phyloP scores from a whole-genome alignment of 805 yeast species.

The Brettanomyces sp. region DNA sequence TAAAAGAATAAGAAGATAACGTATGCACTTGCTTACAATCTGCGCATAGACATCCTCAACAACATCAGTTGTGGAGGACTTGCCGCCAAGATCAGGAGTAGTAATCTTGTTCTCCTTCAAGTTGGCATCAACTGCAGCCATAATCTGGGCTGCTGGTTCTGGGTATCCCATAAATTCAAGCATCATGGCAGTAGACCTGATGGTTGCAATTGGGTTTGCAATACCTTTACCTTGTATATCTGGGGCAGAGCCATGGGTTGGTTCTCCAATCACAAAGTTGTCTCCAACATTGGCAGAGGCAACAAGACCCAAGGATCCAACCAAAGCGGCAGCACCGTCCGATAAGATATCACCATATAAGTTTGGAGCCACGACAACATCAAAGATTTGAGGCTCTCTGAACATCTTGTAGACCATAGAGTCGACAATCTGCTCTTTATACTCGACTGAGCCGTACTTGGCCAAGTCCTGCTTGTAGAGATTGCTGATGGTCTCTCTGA shows the following conservation, averaged over 20 bases:
- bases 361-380: slow-evolving; percentile 97
- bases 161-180: slow-evolving; percentile 91
- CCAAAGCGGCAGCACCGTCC: slow-evolving; percentile 97
- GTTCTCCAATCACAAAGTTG: slow-evolving; percentile 94
- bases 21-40: slow-evolving; percentile 24
- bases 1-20: neutral
- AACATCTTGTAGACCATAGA: slow-evolving; percentile 99
- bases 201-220: slow-evolving; percentile 95
- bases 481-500: slow-evolving; percentile 75
- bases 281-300: slow-evolving; percentile 98
- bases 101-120: slow-evolving; percentile 65
- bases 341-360: slow-evolving; percentile 94
- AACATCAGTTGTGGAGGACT: slow-evolving; percentile 78
- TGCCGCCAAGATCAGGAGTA: slow-evolving; percentile 96
- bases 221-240: slow-evolving; percentile 95
- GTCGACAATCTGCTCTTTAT: slow-evolving; percentile 96
- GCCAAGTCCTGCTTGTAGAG: slow-evolving; percentile 51
- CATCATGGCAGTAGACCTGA: slow-evolving; percentile 95
- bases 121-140: slow-evolving; percentile 91
- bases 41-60: slow-evolving; percentile 67
- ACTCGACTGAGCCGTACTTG: slow-evolving; percentile 48
- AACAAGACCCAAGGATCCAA: slow-evolving; percentile 95
- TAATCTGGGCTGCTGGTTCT: slow-evolving; percentile 83
- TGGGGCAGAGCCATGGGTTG: slow-evolving; percentile 99
- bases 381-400: slow-evolving; percentile 95